Conservation (phyloP, 2,329 filamentous ascomycete species). For the Penicillium oxalicum region DNA sequence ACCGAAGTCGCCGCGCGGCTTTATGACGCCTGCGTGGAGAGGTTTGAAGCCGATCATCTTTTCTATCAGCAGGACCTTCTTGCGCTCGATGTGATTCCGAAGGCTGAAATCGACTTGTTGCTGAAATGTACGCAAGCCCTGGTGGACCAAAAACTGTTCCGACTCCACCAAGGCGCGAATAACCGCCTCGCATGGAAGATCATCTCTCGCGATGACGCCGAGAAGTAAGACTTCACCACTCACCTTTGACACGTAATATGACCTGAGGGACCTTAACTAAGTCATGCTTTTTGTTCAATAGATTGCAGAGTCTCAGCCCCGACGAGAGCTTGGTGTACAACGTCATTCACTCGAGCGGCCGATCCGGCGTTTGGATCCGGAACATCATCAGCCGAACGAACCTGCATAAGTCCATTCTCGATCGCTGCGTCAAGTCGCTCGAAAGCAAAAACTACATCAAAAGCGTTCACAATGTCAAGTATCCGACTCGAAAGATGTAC, state of each 20-base stretch:
- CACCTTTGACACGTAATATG: too few relatives aligned
- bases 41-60: constrained; percentile 38
- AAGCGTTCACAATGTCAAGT: constrained; percentile 85
- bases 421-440: constrained; percentile 75
- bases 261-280: not conserved
- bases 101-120: constrained; percentile 38
- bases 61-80: constrained; percentile 45
- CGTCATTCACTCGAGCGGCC: constrained; percentile 77
- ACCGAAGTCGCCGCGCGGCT: constrained; percentile 40
- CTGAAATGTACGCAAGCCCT: constrained; percentile 42
- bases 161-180: constrained; percentile 40
- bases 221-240: constrained; percentile 36
- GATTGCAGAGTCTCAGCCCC: constrained; percentile 45
- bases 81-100: constrained; percentile 38
- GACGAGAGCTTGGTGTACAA: constrained; percentile 84
- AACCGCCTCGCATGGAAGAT: constrained; percentile 45
- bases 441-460: constrained; percentile 77
- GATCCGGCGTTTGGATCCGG: constrained; percentile 86
- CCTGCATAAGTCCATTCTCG: constrained; percentile 76
- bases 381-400: constrained; percentile 73
- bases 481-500: constrained; percentile 89
- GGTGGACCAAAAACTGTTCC: constrained; percentile 43
- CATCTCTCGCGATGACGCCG: constrained; percentile 44
- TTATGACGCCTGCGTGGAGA: constrained; percentile 40
- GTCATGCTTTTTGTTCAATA: constrained; percentile 10